Evolutionary conservation across 2,329 filamentous ascomycete species (phyloP).

Genomic region (Juglanconis sp.): DNA sequence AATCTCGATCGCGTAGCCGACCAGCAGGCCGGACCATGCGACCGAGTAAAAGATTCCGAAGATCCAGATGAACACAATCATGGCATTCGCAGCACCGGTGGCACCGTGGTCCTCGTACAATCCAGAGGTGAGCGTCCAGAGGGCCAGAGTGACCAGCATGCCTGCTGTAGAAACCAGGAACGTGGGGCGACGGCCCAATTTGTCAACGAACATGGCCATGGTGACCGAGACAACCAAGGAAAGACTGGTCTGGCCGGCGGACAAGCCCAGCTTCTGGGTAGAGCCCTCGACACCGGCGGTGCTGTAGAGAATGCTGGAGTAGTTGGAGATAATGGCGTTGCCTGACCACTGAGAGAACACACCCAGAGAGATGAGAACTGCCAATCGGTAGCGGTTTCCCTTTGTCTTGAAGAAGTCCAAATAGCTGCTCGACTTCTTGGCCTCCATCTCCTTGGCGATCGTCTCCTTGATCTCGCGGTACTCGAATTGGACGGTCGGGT

Average conservation of each 20-base stretch:
- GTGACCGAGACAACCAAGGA: constrained; percentile 49
- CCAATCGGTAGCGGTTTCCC: constrained; percentile 54
- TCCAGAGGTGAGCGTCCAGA: constrained; percentile 47
- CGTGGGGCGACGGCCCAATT: constrained; percentile 52
- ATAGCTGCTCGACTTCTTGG: constrained; percentile 46
- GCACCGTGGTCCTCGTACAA: constrained; percentile 39
- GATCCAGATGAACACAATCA: constrained; percentile 41
- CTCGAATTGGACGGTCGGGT: constrained; percentile 56
- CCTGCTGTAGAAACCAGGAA: constrained; percentile 45
- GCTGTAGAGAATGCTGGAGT: constrained; percentile 51
- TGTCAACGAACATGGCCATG: constrained; percentile 53
- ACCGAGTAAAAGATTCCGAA: constrained; percentile 47
- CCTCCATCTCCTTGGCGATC: constrained; percentile 48
- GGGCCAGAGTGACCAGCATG: constrained; percentile 46
- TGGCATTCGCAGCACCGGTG: constrained; percentile 35
- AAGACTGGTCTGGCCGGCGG: constrained; percentile 49
- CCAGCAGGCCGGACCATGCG: constrained; percentile 55
- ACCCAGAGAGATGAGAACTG: constrained; percentile 51
- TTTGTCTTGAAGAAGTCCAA: constrained; percentile 52
- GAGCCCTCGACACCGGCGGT: constrained; percentile 48
- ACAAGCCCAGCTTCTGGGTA: constrained; percentile 42
- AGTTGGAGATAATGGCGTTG: constrained; percentile 59
- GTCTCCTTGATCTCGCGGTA: constrained; percentile 59
- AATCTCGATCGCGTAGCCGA: constrained; percentile 52
- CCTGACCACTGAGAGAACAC: constrained; percentile 60